A percentile compares a stretch with the other conserved stretches of the same genome.
Conservation (phyloP, 495 filamentous ascomycete genomes). For the Penicillium egyptiacum region DNA sequence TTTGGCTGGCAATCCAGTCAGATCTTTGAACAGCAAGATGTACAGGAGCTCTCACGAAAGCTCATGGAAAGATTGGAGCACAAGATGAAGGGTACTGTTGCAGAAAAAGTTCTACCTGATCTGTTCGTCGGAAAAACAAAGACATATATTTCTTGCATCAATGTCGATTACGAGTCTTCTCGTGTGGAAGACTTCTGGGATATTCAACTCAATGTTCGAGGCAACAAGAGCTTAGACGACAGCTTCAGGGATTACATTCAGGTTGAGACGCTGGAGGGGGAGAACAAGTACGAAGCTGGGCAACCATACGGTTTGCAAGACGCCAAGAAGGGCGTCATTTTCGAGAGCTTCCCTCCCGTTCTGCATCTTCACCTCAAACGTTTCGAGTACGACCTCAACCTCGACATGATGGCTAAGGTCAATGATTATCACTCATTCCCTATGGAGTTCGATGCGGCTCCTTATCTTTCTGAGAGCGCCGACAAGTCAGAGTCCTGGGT, state of each 20-base stretch:
- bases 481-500: slow-evolving; percentile 85
- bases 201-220: slow-evolving; percentile 93
- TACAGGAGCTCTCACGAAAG: slow-evolving; percentile 93
- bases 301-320: slow-evolving; percentile 90
- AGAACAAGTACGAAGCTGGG: slow-evolving; percentile 95
- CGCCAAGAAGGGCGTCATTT: slow-evolving; percentile 96
- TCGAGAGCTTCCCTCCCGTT: slow-evolving; percentile 92
- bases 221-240: slow-evolving; percentile 87
- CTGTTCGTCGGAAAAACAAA: slow-evolving; percentile 96
- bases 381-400: slow-evolving; percentile 95
- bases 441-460: slow-evolving; percentile 83
- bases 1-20: slow-evolving; percentile 98
- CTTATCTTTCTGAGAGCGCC: slow-evolving; percentile 83
- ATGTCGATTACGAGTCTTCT: slow-evolving; percentile 94
- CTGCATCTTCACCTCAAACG: slow-evolving; percentile 95
- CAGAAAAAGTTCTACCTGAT: slow-evolving; percentile 85
- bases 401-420: slow-evolving; percentile 98
- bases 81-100: slow-evolving; percentile 95
- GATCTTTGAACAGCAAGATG: slow-evolving; percentile 99
- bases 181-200: slow-evolving; percentile 98
- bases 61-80: slow-evolving; percentile 95
- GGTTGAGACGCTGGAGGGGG: slow-evolving; percentile 93
- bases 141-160: slow-evolving; percentile 97
- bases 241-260: slow-evolving; percentile 96
- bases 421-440: slow-evolving; percentile 98